Evolutionary conservation across 495 filamentous ascomycete species (phyloP), one percentile per base, ranked within the genome.

Genomic region (Penicillium ucsense): DNA sequence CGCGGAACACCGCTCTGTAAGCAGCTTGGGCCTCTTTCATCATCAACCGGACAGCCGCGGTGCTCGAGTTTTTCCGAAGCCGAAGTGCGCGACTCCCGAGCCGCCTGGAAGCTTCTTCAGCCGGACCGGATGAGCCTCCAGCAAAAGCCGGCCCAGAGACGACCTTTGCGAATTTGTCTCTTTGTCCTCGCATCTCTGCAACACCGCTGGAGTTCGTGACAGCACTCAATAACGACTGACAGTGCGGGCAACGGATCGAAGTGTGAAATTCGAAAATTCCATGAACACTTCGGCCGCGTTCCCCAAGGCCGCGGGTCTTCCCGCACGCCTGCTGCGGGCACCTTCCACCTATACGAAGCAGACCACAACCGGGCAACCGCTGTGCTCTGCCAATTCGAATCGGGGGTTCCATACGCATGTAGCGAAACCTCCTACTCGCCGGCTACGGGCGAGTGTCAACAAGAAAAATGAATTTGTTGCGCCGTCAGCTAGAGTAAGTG

Each of bases 291-390:
- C 68, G 42, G 61, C 66, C 50, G 60, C 63, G 49, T 62, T 73
- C 53, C 70, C 70, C 35, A 73, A 72, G 59, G 67, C 68, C 54
- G 67, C 67, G 62, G 70, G 67, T 50, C 44, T 72, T 47, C 68
- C 68, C 59, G 68, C 64, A 48, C 67, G 63, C 56, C 58, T 72
- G 43, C 52, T 72, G 54, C 66, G 68, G 49, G 63, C 63, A 38
- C 64, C 65, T 47, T 57, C 58, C 50, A 65, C 63, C 60, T 67
- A 55, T 48, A 61, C 68, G 31, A 66, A 62, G 29, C 60, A 67
- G 46, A 55, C 20, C 20, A 20, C 49, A 39, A 50, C 61, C 28
- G 38, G 51, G 7, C 43, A 48, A 31, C 51, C 38, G 29, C 35
- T 61, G 35, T 54, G 57, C 29, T 53, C 58, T 8, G 46, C 61